phyloP scores from a whole-genome alignment of 805 yeast species.

The Starmerella tilneyi region DNA sequence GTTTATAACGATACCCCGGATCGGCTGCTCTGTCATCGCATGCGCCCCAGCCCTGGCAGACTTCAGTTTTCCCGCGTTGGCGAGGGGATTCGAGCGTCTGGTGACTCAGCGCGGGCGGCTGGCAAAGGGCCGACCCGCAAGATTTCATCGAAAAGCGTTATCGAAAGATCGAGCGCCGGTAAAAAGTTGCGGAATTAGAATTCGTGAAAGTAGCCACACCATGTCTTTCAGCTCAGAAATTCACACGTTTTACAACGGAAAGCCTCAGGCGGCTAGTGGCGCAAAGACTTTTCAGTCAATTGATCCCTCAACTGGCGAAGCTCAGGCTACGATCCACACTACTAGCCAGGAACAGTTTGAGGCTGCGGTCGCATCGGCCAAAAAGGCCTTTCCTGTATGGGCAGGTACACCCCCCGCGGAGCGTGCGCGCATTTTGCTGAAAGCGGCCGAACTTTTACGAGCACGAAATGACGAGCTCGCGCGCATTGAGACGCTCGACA shows the following conservation, averaged over 20 bases:
- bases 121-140: too few relatives aligned
- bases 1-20: too few relatives aligned
- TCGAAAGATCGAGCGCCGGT: too few relatives aligned
- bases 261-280: slow-evolving; percentile 24
- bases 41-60: too few relatives aligned
- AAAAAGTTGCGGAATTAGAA: too few relatives aligned
- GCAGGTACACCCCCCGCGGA: slow-evolving; percentile 53
- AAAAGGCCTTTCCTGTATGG: slow-evolving; percentile 66
- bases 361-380: slow-evolving; percentile 72
- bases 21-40: too few relatives aligned
- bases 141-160: too few relatives aligned
- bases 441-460: slow-evolving; percentile 70
- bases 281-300: slow-evolving; percentile 51
- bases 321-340: slow-evolving; percentile 56
- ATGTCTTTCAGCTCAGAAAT: slow-evolving; percentile 12
- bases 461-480: slow-evolving; percentile 53
- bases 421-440: slow-evolving; percentile 49
- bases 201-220: too few relatives aligned
- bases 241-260: slow-evolving; percentile 16
- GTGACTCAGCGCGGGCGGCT: too few relatives aligned
- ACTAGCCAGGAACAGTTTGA: slow-evolving; percentile 71
- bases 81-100: too few relatives aligned
- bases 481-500: slow-evolving; percentile 67
- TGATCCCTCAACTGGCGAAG: slow-evolving; percentile 64
- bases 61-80: too few relatives aligned